Base-by-base conservation (phyloP, 768 basidiomycete genomes). In the Tylopilus vinaceipallidus region DNA sequence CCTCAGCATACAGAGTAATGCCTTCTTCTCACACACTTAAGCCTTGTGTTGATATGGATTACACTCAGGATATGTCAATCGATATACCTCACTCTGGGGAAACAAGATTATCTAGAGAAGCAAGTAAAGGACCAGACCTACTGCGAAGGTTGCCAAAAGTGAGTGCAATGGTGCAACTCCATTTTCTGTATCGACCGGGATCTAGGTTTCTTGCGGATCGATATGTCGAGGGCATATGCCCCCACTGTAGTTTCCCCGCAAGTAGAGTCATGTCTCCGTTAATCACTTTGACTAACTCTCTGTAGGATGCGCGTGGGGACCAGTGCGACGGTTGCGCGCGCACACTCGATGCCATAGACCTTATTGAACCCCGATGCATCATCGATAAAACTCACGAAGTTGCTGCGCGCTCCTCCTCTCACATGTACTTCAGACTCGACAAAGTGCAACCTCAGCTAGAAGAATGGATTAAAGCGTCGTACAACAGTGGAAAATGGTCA, bases 221-320 rank as follows among this genome's bases (percentile, higher is more conserved):
- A 47, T 98, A 88, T 70, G 95, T 98, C 0, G 95, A 98, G 69
- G 97, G 97, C n/a, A 91, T 82, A 29, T 99, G 97, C 65, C 97
- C 97, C 1, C 79, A 97, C 69, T 98, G 97, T 64, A 80, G 79
- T 41, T 93, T 84, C 55, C 87, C 93, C 51, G 89, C 89, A 52
- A 57, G 79, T 45, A 37, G 27, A 38, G 3, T 12, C 22, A 20
- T 37, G 6, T 61, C 12, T 13, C 20, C 19, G 9, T 24, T 39
- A 45, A 33, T 29, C 30, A 16, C 20, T 1, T 32, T 24, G 13
- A 50, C 20, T 6, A 36, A 38, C 54, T 23, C n/a, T 7, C 33
- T 39, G 17, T 48, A 92, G 88, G 97, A 98, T 60, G 97, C 95
- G 29, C 88, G 97, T 30, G 97, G 97, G 8, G 97, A 99, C 67